Evolutionary conservation across 441 rosid genomes (phyloP).

Genomic region (Adansonia madagascariensis): DNA sequence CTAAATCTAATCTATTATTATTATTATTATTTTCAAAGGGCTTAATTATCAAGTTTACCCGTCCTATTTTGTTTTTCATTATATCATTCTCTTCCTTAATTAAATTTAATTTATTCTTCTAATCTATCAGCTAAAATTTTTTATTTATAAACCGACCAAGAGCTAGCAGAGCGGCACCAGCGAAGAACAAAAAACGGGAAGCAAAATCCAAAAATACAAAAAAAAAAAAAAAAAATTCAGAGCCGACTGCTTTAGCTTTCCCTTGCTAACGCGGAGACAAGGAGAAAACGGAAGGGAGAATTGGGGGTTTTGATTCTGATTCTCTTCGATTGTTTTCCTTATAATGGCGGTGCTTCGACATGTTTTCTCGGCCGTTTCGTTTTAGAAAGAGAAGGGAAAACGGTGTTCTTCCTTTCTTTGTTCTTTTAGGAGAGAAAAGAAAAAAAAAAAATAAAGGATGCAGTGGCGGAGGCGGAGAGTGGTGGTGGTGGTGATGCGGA

Average conservation of each 20-base stretch:
- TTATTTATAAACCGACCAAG: neutral
- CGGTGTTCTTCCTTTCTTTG: neutral
- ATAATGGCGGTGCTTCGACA: constrained; percentile 12
- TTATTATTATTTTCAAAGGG: neutral
- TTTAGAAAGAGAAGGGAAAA: neutral
- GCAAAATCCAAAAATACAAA: constrained; percentile 1
- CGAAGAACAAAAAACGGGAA: neutral
- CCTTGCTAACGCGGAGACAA: neutral
- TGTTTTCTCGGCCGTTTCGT: constrained; percentile 20
- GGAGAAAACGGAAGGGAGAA: neutral
- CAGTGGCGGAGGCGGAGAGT: constrained; percentile 56
- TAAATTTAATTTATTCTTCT: neutral
- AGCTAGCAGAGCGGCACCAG: neutral
- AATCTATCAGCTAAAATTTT: neutral
- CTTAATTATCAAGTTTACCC: neutral
- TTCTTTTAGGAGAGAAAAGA: neutral
- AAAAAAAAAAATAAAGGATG: constrained; percentile 34
- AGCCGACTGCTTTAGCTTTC: constrained; percentile 18
- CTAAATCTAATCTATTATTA: neutral
- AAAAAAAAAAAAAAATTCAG: neutral
- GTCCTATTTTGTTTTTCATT: no score
- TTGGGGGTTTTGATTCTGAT: neutral
- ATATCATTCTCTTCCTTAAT: neutral
- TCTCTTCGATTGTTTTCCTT: neutral
- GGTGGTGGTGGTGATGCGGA: constrained; percentile 52